Evolutionary conservation across 2,329 filamentous ascomycete genomes (phyloP).

Genomic region (Penicillium vulpinum): DNA sequence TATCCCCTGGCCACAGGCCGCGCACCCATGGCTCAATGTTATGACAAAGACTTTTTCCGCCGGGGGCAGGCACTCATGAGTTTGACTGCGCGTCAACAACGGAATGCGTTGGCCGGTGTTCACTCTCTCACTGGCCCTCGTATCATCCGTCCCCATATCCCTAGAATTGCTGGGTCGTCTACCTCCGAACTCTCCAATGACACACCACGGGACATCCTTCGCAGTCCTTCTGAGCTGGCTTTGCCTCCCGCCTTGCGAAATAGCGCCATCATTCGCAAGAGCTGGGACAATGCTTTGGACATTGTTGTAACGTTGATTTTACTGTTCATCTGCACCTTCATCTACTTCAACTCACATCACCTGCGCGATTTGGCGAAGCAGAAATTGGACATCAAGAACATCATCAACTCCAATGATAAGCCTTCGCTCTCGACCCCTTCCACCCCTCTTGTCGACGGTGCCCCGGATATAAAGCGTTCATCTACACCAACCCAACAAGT

Average conservation of each 20-base stretch:
- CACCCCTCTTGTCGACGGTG: constrained; percentile 35
- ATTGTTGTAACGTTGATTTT: constrained; percentile 46
- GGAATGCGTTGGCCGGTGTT: constrained; percentile 68
- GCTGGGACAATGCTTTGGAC: constrained; percentile 48
- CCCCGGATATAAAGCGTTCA: constrained; percentile 29
- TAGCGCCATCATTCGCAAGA: constrained; percentile 48
- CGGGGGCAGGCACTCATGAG: constrained; percentile 41
- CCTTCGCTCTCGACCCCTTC: constrained; percentile 40
- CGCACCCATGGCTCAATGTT: constrained; percentile 59
- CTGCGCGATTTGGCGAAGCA: constrained; percentile 45
- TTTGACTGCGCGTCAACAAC: constrained; percentile 50
- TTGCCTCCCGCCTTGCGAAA: constrained; percentile 42
- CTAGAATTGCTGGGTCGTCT: constrained; percentile 47
- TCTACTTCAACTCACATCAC: constrained; percentile 46
- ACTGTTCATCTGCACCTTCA: constrained; percentile 42
- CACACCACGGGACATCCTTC: constrained; percentile 39
- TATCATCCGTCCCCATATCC: constrained; percentile 39
- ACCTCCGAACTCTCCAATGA: constrained; percentile 38
- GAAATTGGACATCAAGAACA: constrained; percentile 48
- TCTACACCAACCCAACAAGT: constrained; percentile 23
- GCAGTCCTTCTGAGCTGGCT: constrained; percentile 39
- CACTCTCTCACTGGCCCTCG: constrained; percentile 60
- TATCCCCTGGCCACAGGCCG: constrained; percentile 83
- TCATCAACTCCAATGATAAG: constrained; percentile 43
- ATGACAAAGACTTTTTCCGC: constrained; percentile 52